Percentiles rank a stretch among this genome's conserved stretches.
These are phyloP conservation scores for Beta corolliflora DNA, from an alignment of 179 eudicot species.

Conservation along the genomic window DNA sequence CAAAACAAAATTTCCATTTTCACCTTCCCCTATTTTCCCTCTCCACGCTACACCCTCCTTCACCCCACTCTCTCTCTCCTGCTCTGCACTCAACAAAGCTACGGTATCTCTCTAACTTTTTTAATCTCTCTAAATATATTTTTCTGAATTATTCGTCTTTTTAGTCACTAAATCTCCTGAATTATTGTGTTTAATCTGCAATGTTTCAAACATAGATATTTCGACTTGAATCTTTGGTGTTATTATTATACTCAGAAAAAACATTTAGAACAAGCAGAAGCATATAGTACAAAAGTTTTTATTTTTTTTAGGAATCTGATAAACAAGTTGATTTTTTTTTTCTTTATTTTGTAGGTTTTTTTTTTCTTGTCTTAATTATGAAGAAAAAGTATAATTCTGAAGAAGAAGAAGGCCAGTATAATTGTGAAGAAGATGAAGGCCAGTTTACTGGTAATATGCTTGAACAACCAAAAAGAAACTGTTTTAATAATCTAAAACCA, in stretches of 20 bases:
- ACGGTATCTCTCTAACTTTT: neutral
- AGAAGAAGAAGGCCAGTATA: neutral
- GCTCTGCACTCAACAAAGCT: neutral
- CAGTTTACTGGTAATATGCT: neutral
- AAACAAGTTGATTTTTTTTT: neutral
- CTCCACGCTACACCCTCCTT: neutral
- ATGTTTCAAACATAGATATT: no score
- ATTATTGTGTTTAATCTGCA: no score
- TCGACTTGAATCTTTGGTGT: no score
- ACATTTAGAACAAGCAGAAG: no score
- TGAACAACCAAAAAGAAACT: neutral
- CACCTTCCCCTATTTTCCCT: neutral
- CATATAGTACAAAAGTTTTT: no score
- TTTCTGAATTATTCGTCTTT: no score
- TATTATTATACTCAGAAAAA: no score
- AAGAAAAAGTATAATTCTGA: no score
- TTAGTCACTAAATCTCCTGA: no score
- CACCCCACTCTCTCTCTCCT: no score
- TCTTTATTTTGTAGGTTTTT: neutral
- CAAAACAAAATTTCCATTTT: neutral
- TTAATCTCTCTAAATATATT: no score
- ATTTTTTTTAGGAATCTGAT: no score
- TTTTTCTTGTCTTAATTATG: neutral
- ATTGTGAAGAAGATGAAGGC: neutral
- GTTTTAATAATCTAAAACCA: neutral